A percentile compares a stretch with the other conserved stretches of the same genome.
Evolutionary conservation across 176 grass and related monocot species (phyloP).

Genomic region (Rhipidocladum racemiflorum): DNA sequence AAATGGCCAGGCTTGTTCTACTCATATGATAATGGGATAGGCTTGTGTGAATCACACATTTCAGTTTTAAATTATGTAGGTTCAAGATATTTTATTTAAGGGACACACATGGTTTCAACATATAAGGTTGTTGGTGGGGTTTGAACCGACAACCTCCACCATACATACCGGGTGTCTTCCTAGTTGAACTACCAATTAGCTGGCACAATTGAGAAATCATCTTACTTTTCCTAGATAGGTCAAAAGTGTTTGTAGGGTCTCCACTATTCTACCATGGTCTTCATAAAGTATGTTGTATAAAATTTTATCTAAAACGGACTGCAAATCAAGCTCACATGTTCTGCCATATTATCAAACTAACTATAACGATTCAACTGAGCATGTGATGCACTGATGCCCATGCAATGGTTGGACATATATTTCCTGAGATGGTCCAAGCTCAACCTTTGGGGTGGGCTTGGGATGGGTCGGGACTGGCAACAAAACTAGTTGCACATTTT

Average conservation of each 20-base stretch:
- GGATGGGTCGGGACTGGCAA: background rate
- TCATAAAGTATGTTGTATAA: background rate
- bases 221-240: background rate
- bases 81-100: background rate
- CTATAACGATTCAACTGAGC: too few relatives aligned
- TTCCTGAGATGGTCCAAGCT: too few relatives aligned
- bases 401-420: too few relatives aligned
- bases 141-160: background rate
- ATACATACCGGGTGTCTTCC: background rate
- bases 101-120: background rate
- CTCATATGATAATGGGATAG: background rate
- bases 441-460: background rate
- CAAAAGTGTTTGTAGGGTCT: background rate
- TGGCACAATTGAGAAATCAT: background rate
- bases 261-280: background rate
- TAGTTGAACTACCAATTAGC: background rate
- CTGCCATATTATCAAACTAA: background rate
- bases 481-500: background rate
- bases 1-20: background rate
- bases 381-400: too few relatives aligned
- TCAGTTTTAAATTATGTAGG: background rate
- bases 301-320: background rate
- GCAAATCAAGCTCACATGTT: background rate
- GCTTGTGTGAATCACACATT: background rate
- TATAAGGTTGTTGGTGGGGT: background rate